Conservation (phyloP, 768 basidiomycete species). For the Pisolithus marmoratus region DNA sequence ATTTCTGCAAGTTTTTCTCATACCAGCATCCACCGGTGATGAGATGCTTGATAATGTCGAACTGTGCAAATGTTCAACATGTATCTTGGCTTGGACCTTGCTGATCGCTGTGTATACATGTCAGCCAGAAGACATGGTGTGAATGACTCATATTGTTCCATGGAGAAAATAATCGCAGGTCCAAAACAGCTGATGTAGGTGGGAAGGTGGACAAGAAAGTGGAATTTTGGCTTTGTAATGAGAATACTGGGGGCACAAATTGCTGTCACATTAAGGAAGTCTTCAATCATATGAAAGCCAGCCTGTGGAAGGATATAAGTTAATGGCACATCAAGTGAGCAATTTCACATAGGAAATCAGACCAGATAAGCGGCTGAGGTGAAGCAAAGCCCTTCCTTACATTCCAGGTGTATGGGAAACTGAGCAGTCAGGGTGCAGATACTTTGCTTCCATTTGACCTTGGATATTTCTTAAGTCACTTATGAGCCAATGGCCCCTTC, state of each 20-base stretch:
- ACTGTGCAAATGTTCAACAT: neutral
- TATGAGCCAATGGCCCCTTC: too few species aligned
- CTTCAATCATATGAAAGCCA: conserved; percentile 9
- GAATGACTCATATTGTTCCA: neutral
- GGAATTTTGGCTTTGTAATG: conserved; percentile 22
- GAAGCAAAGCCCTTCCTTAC: too few species aligned
- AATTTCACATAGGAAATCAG: neutral
- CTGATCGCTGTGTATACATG: neutral
- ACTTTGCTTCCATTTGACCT: too few species aligned
- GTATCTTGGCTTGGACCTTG: conserved; percentile 20
- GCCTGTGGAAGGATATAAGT: neutral
- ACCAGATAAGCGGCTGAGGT: neutral
- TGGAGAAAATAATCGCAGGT: neutral
- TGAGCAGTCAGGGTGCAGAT: too few species aligned
- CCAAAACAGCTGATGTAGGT: neutral
- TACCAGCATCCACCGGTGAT: conserved; percentile 8
- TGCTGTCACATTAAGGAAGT: conserved; percentile 9
- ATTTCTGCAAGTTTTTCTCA: neutral
- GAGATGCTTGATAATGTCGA: conserved; percentile 9
- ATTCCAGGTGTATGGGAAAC: too few species aligned
- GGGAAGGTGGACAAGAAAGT: conserved; percentile 20
- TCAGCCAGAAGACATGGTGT: neutral
- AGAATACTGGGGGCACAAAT: conserved; percentile 14
- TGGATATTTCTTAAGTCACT: too few species aligned
- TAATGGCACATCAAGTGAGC: neutral